Percentiles rank a stretch among this genome's conserved stretches.
Evolutionary conservation across 768 basidiomycete species (phyloP).

Genomic region (Lactifluus hygrophoroides): DNA sequence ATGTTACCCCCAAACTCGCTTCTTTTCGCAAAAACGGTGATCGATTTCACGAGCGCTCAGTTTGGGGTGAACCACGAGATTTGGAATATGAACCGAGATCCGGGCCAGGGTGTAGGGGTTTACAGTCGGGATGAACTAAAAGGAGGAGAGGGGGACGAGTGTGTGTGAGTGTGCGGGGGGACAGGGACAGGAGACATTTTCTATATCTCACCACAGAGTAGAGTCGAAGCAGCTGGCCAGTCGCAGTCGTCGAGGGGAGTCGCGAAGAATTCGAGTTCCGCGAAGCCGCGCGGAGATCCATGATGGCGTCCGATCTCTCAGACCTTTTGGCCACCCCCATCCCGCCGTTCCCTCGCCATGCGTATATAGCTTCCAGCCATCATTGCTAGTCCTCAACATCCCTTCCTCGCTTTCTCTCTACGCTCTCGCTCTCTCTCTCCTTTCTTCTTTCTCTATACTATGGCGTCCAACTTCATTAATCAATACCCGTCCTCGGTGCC

Average conservation of each 20-base stretch:
- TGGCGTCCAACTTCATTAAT: slow-evolving; percentile 16
- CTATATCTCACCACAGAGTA: too few relatives aligned
- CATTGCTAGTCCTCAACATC: slow-evolving; percentile 11
- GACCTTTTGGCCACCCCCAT: slow-evolving; percentile 11
- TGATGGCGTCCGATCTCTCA: slow-evolving; percentile 20
- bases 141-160: not conserved
- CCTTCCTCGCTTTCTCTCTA: slow-evolving; percentile 6
- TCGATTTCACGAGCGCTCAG: slow-evolving; percentile 5
- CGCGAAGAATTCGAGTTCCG: slow-evolving; percentile 5
- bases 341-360: slow-evolving; percentile 19
- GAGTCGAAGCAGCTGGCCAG: too few relatives aligned
- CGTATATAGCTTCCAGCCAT: slow-evolving; percentile 20
- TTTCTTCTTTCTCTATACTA: slow-evolving; percentile 6
- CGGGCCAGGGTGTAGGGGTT: slow-evolving; percentile 1
- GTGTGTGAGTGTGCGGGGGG: too few relatives aligned
- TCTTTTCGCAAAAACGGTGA: slow-evolving; percentile 16
- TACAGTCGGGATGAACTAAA: not conserved
- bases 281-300: slow-evolving; percentile 19
- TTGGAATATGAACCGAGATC: slow-evolving; percentile 3
- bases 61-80: slow-evolving; percentile 1
- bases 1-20: slow-evolving; percentile 1
- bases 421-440: slow-evolving; percentile 9
- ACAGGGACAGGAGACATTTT: too few relatives aligned
- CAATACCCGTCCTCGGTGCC: slow-evolving; percentile 12
- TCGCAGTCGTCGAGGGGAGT: too few relatives aligned